Evolutionary conservation across 2,329 filamentous ascomycete genomes (phyloP), one percentile per base, ranked within the genome.

Genomic region (Fusarium lateritium): DNA sequence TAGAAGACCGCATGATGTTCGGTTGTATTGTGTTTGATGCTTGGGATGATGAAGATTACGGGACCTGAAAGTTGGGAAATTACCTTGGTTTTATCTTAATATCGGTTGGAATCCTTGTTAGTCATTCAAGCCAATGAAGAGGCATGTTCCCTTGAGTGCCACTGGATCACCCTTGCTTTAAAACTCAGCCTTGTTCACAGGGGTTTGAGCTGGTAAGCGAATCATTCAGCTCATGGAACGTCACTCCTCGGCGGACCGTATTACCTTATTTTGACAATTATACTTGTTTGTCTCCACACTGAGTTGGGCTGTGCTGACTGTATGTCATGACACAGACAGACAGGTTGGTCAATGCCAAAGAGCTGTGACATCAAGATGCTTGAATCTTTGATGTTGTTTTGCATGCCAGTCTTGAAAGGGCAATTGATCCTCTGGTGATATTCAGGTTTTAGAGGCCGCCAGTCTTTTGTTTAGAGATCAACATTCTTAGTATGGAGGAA

Each of bases 131-230:
- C 56, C 56, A 56, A 46, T 58, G 6, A 8, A 39, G 10, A 28
- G 19, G 13, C 22, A 19, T 39, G 22, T 19, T 19, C 47, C 22
- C 54, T 50, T 53, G 36, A 26, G 19, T 21, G 31, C 38, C 31
- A 31, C 24, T n/a, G 22, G 22, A 31, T 7, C 19, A 56, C n/a
- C 56, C 40, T 46, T 56, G 56, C 21, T 28, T 17, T 3, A 24
- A 11, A 34, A 21, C 52, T 46, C 56, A 59, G 51, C 56, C 51
- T 45, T 56, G 28, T 22, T 11, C 10, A 17, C 42, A 56, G 56
- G 51, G 56, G 52, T 59, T 13, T 5, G 13, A 11, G 11, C 39
- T 13, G 4, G 17, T 24, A 33, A 46, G 40, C 56, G 40, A 56
- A 44, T 31, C 7, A 33, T 19, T 52, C 22, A 36, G 21, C 21